Conservation (phyloP, 495 filamentous ascomycete genomes). For the Aspergillus incahuasiensis region DNA sequence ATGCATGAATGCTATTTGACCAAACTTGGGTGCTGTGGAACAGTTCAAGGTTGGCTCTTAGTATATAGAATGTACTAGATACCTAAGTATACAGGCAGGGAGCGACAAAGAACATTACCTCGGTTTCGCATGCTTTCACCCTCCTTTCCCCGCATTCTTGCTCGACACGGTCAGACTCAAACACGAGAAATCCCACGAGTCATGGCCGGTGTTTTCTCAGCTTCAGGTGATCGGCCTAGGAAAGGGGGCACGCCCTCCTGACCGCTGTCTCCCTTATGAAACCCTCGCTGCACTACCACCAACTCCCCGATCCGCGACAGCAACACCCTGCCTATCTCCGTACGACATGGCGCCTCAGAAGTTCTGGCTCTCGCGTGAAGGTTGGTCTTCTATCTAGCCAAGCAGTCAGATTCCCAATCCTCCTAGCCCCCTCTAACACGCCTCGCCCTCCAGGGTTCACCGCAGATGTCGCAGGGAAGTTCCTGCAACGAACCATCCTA, state of each 20-base stretch:
- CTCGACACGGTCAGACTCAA: neutral
- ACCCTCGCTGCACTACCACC: neutral
- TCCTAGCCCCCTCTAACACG: neutral
- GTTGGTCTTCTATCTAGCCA: constrained; percentile 9
- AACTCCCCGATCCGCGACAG: neutral
- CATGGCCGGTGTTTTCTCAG: neutral
- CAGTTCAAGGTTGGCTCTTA: no score
- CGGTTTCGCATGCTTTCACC: constrained; percentile 13
- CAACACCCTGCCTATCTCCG: no score
- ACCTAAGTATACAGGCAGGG: no score
- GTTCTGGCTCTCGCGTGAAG: constrained; percentile 33
- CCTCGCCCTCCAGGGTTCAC: constrained; percentile 49
- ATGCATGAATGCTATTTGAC: no score
- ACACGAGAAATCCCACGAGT: neutral
- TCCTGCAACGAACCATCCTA: constrained; percentile 53
- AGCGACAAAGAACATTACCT: constrained; percentile 6
- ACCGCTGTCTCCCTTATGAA: constrained; percentile 3
- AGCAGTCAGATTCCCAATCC: no score
- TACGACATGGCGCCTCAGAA: constrained; percentile 19
- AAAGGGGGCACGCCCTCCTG: constrained; percentile 3
- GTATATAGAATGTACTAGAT: no score
- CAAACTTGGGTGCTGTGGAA: no score
- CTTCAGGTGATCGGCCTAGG: neutral
- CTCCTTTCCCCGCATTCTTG: constrained; percentile 7
- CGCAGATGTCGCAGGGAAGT: constrained; percentile 49